Conservation (phyloP, 2,329 filamentous ascomycete genomes). For the Ophiostoma sp. region DNA sequence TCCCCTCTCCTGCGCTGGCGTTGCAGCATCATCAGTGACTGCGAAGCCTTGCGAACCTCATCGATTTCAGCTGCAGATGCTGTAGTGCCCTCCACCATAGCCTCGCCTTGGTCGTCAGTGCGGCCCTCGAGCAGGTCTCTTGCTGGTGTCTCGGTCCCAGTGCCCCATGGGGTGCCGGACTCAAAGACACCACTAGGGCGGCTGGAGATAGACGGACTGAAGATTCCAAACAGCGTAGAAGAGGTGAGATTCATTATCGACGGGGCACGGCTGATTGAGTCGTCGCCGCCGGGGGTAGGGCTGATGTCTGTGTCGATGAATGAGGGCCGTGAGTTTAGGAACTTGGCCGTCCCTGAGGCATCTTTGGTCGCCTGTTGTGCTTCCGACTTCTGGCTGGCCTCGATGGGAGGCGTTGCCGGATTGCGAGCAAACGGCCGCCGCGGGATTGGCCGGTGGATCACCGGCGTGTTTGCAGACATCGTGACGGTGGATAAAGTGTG, state of each 20-base stretch:
- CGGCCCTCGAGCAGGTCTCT: constrained; percentile 12
- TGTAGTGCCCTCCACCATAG: background rate
- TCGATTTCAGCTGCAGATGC: constrained; percentile 21
- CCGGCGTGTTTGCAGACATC: constrained; percentile 25
- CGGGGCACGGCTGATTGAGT: constrained; percentile 59
- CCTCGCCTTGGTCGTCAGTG: background rate
- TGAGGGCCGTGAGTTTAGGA: constrained; percentile 14
- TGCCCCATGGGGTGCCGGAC: constrained; percentile 68
- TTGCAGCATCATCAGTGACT: constrained; percentile 26
- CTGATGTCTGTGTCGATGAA: constrained; percentile 12
- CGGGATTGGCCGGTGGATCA: constrained; percentile 61
- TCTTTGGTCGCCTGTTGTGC: background rate
- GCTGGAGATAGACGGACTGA: constrained; percentile 52
- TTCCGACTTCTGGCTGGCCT: background rate
- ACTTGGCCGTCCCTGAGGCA: constrained; percentile 13
- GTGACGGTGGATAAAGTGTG: background rate
- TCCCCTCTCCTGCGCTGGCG: constrained; percentile 15
- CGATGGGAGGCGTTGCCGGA: constrained; percentile 39
- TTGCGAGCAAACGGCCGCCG: constrained; percentile 62
- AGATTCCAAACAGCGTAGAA: constrained; percentile 88
- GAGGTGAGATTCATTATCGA: constrained; percentile 83
- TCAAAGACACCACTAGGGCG: constrained; percentile 35
- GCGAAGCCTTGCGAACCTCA: constrained; percentile 25
- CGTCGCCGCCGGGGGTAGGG: constrained; percentile 29
- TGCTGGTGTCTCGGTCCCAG: constrained; percentile 64